phyloP scores from a whole-genome alignment of 1,284 basidiomycete genomes.

The Erythrobasidium hasegawianum region DNA sequence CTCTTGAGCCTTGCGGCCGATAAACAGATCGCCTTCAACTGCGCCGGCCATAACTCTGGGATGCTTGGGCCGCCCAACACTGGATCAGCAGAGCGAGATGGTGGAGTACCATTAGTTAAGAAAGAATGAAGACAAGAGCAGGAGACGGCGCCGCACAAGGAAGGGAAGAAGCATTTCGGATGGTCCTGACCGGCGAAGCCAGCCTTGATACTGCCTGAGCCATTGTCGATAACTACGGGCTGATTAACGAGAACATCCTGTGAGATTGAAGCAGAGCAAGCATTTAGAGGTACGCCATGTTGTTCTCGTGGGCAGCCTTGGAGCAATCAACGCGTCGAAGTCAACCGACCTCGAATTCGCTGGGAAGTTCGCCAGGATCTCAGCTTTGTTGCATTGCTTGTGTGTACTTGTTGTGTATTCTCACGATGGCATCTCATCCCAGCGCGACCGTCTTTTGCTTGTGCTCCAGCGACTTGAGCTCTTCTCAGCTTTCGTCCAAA shows the following conservation, averaged over 20 bases:
- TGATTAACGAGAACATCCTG: conserved; percentile 81
- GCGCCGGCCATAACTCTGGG: conserved; percentile 91
- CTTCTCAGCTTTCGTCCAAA: no score
- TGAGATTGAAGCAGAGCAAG: neutral
- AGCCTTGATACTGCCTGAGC: conserved; percentile 94
- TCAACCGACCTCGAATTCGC: conserved; percentile 34
- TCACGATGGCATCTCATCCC: no score
- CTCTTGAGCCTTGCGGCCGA: conserved; percentile 88
- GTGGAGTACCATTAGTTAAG: no score
- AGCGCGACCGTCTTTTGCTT: no score
- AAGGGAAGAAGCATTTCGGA: conserved; percentile 96
- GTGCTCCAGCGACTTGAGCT: no score
- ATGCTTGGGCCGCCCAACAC: conserved; percentile 92
- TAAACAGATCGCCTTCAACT: conserved; percentile 86
- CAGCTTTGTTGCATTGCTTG: no score
- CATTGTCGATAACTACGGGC: conserved; percentile 94
- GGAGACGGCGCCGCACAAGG: conserved; percentile 60
- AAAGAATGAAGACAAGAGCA: no score
- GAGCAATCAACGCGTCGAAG: neutral
- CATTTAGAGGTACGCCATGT: neutral
- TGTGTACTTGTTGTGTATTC: no score
- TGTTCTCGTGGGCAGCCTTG: neutral
- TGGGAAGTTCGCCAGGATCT: neutral
- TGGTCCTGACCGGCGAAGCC: conserved; percentile 97
- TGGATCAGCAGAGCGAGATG: conserved; percentile 51